These are phyloP conservation scores for Yarrowia sp. DNA, from an alignment of 805 yeast species.

Conservation along the genomic window DNA sequence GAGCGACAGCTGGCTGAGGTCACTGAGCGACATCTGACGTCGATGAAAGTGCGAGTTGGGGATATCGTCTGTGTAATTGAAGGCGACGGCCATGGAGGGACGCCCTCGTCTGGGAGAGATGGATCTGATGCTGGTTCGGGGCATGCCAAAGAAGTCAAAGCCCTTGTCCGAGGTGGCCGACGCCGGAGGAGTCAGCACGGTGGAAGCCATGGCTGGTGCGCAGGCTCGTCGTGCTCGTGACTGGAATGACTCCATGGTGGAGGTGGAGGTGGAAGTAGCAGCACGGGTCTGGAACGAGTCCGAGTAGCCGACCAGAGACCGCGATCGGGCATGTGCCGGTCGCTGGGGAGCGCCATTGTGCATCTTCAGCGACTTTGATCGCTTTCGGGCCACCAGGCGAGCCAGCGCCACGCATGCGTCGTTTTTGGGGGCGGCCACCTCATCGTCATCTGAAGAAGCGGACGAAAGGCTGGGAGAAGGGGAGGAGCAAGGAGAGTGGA, in stretches of 20 bases:
- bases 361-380: slow-evolving; percentile 17
- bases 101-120: slow-evolving; percentile 22
- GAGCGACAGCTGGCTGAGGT: slow-evolving; percentile 19
- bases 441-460: neutral
- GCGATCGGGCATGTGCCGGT: neutral
- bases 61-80: slow-evolving; percentile 14
- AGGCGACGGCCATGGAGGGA: slow-evolving; percentile 22
- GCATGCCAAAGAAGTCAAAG: slow-evolving; percentile 8
- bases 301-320: neutral
- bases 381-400: slow-evolving; percentile 20
- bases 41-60: slow-evolving; percentile 11
- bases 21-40: slow-evolving; percentile 14
- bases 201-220: neutral
- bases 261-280: neutral
- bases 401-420: slow-evolving; percentile 25
- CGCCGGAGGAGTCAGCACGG: slow-evolving; percentile 8
- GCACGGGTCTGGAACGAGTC: neutral
- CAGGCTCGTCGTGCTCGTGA: slow-evolving; percentile 16
- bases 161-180: slow-evolving; percentile 6
- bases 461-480: slow-evolving; percentile 1
- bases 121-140: slow-evolving; percentile 12
- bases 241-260: slow-evolving; percentile 21
- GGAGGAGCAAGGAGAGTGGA: neutral
- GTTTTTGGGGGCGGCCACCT: neutral
- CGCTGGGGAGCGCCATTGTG: neutral